phyloP scores from a whole-genome alignment of 1,139 yeast species.

The Blastobotrys capitulatus region DNA sequence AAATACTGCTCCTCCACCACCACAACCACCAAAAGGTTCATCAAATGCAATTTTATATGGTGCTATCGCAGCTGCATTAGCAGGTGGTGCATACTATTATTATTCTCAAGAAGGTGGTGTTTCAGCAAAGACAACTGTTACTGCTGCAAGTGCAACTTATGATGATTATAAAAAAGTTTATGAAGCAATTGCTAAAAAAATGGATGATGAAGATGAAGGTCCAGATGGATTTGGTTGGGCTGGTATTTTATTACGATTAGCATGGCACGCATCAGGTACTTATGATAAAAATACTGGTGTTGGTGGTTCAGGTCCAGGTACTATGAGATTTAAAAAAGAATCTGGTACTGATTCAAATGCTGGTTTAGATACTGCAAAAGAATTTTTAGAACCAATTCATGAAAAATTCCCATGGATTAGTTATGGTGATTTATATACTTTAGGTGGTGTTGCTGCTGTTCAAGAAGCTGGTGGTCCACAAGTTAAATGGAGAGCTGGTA shows the following conservation, averaged over 20 bases:
- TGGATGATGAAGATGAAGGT: constrained; percentile 70
- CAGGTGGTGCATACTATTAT: constrained; percentile 24
- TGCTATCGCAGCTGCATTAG: constrained; percentile 20
- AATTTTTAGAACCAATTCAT: constrained; percentile 57
- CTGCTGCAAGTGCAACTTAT: constrained; percentile 35
- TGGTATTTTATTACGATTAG: constrained; percentile 59
- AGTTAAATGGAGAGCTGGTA: constrained; percentile 82
- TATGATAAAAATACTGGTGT: constrained; percentile 49
- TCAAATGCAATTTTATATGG: constrained; percentile 12
- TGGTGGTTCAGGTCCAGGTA: constrained; percentile 85
- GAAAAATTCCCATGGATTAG: constrained; percentile 69
- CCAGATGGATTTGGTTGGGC: constrained; percentile 75
- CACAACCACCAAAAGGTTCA: constrained; percentile 12
- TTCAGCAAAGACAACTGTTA: constrained; percentile 12
- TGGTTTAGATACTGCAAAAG: constrained; percentile 63
- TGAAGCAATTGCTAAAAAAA: constrained; percentile 69
- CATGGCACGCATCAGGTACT: constrained; percentile 77
- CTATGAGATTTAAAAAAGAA: constrained; percentile 70
- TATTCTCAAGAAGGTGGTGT: constrained; percentile 16
- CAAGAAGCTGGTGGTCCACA: constrained; percentile 88
- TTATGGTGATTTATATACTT: constrained; percentile 83
- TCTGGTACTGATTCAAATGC: constrained; percentile 64
- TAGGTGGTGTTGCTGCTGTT: constrained; percentile 79
- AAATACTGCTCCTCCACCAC: constrained; percentile 15
- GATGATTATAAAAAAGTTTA: constrained; percentile 71